Percentiles rank a stretch among this genome's conserved stretches.
These are phyloP conservation scores for Aspergillus sp. DNA, from an alignment of 2,329 filamentous ascomycete genomes.

Conservation along the genomic window DNA sequence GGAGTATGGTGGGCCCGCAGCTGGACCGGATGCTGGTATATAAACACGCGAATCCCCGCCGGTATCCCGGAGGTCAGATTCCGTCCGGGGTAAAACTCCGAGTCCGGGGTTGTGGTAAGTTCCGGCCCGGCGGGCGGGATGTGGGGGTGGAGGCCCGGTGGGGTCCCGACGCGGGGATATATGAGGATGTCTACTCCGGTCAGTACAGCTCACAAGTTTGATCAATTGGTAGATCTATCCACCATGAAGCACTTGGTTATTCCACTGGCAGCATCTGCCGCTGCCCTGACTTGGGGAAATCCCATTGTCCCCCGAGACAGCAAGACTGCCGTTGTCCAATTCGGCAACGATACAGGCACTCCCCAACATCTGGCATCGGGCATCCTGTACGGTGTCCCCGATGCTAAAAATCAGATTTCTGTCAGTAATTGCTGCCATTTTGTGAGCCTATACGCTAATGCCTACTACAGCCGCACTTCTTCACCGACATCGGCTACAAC, in stretches of 20 bases:
- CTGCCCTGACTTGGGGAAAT: not conserved
- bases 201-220: no score
- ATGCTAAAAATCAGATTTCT: not conserved
- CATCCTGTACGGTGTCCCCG: not conserved
- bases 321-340: not conserved
- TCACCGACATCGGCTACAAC: constrained; percentile 5
- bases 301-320: not conserved
- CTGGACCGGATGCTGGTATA: no score
- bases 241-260: not conserved
- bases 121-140: not conserved
- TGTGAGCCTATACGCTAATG: not conserved
- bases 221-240: no score
- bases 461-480: not conserved
- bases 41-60: not conserved
- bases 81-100: not conserved
- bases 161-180: no score
- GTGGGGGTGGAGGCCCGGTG: not conserved
- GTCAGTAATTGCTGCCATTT: not conserved
- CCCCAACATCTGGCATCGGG: constrained; percentile 1
- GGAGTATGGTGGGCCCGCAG: not conserved
- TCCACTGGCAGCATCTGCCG: not conserved
- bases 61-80: no score
- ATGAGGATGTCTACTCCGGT: no score
- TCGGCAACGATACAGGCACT: not conserved
- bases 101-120: not conserved